These are phyloP conservation scores for Neonothopanus nambi DNA, from an alignment of 1,284 basidiomycete genomes.

Conservation along the genomic window DNA sequence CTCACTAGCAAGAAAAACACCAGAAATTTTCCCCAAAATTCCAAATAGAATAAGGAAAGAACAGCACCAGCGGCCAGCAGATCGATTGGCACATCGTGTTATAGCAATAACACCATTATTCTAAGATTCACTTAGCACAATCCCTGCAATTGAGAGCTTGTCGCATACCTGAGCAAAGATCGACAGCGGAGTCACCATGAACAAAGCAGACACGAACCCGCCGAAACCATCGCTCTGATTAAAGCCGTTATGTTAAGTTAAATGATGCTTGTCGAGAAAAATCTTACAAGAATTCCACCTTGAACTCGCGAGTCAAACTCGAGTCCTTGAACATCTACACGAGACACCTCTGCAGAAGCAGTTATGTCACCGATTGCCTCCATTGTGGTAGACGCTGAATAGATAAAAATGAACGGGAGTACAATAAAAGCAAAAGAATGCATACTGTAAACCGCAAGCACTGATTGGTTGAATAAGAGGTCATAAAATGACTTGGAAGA, in stretches of 20 bases:
- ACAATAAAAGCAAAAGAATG: not conserved
- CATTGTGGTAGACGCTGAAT: constrained; percentile 68
- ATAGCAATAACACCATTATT: constrained; percentile 83
- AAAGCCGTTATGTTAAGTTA: not conserved
- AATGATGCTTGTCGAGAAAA: not conserved
- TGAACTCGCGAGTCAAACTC: constrained; percentile 82
- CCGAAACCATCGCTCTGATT: constrained; percentile 69
- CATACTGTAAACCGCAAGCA: constrained; percentile 77
- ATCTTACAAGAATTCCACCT: constrained; percentile 76
- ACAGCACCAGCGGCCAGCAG: constrained; percentile 75
- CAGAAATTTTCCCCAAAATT: constrained; percentile 77
- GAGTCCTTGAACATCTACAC: constrained; percentile 63
- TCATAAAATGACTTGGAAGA: too few relatives aligned
- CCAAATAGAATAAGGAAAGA: constrained; percentile 73
- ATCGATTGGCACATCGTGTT: constrained; percentile 75
- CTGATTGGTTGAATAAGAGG: too few relatives aligned
- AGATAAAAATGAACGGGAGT: not conserved
- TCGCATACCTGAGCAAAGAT: constrained; percentile 69
- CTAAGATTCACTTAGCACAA: constrained; percentile 28
- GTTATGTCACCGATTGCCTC: constrained; percentile 89
- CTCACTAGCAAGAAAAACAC: constrained; percentile 67
- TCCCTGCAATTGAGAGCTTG: not conserved
- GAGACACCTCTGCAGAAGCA: constrained; percentile 80
- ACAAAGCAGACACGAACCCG: constrained; percentile 74
- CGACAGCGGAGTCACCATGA: constrained; percentile 80